Conservation (phyloP, 805 yeast species). For the Ogataea nitratoaversa region DNA sequence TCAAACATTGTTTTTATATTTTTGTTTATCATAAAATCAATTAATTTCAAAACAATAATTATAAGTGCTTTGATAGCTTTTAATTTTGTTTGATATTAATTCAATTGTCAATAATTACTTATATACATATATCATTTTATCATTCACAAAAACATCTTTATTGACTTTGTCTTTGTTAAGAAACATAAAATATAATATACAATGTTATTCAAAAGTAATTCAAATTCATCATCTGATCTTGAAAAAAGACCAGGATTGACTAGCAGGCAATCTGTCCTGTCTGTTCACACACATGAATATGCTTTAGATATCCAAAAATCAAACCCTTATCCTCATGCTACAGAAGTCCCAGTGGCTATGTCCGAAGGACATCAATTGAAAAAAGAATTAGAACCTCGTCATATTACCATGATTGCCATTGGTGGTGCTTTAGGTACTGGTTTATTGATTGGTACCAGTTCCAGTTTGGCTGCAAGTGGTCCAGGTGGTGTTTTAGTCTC, state of each 20-base stretch:
- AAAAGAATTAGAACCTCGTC: slow-evolving; percentile 45
- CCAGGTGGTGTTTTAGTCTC: slow-evolving; percentile 61
- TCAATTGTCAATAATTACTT: too few species aligned
- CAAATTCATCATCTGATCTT: slow-evolving; percentile 6
- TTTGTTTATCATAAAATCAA: too few species aligned
- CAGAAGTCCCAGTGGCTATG: slow-evolving; percentile 33
- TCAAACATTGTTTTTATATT: too few species aligned
- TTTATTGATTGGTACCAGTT: slow-evolving; percentile 70
- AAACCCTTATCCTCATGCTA: slow-evolving; percentile 14
- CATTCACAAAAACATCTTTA: too few species aligned
- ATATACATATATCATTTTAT: too few species aligned
- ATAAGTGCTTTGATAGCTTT: too few species aligned
- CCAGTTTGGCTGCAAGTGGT: slow-evolving; percentile 67
- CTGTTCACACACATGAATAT: slow-evolving; percentile 41
- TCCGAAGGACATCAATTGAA: slow-evolving; percentile 43
- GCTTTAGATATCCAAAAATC: slow-evolving; percentile 43
- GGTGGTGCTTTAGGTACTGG: slow-evolving; percentile 87
- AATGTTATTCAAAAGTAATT: slow-evolving; percentile 5
- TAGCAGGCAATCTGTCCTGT: slow-evolving; percentile 15
- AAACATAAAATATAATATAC: too few species aligned
- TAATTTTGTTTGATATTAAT: too few species aligned
- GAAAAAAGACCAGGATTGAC: slow-evolving; percentile 11
- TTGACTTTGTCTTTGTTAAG: too few species aligned
- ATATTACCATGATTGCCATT: slow-evolving; percentile 60
- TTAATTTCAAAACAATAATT: too few species aligned